Conservation (phyloP, 306 rosid species). For the Acacia acuminata region DNA sequence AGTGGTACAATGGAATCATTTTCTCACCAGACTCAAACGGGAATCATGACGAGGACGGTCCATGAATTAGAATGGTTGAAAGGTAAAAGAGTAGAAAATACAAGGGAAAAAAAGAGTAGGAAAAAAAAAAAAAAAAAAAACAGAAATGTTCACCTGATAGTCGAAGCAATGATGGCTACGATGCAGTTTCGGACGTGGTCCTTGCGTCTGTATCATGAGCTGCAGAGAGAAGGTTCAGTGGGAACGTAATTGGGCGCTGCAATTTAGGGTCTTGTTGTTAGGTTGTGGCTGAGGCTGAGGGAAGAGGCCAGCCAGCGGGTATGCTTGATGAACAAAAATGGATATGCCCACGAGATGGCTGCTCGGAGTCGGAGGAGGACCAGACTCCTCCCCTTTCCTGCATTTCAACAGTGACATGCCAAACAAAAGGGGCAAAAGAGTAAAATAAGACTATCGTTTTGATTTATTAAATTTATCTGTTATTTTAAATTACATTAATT, state of each 20-base stretch:
- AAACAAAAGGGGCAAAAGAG: neutral
- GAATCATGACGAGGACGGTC: neutral
- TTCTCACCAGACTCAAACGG: neutral
- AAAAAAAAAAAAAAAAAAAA: neutral
- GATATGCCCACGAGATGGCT: neutral
- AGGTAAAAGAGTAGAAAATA: neutral
- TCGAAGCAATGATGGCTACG: neutral
- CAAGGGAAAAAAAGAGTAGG: neutral
- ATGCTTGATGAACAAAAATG: neutral
- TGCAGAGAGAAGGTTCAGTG: neutral
- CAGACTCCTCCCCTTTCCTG: neutral
- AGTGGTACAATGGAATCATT: neutral
- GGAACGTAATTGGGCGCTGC: neutral
- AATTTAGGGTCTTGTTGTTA: neutral
- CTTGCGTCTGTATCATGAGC: neutral
- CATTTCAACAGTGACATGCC: neutral
- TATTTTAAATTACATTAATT: too few relatives aligned
- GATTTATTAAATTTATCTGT: neutral
- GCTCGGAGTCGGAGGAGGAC: slow-evolving; percentile 5
- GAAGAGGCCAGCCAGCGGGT: neutral
- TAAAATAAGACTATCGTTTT: neutral
- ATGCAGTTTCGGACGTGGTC: neutral
- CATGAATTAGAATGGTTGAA: neutral
- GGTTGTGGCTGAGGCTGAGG: neutral
- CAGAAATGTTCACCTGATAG: neutral